Conservation (phyloP, 139 green algal species). For the Chlorella sp. region DNA sequence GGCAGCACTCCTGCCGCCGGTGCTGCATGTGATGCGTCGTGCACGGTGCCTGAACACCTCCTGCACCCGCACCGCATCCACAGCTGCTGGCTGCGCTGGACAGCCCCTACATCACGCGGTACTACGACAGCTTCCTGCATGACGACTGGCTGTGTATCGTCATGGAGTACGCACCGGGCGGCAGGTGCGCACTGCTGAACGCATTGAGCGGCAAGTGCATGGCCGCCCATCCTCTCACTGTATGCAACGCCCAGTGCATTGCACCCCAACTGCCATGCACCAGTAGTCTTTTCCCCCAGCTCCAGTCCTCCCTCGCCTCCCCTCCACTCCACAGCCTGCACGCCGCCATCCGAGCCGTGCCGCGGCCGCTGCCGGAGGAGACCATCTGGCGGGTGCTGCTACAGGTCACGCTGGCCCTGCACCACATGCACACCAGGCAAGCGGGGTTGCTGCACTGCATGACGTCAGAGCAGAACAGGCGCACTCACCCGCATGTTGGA, state of each 20-base stretch:
- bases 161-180: background rate
- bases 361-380: slow-evolving; percentile 1
- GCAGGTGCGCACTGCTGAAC: background rate
- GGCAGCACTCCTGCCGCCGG: background rate
- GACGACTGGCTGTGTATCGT: background rate
- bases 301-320: too few relatives aligned
- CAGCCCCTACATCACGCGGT: slow-evolving; percentile 10
- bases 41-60: background rate
- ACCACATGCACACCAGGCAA: slow-evolving; percentile 34
- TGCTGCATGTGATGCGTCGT: too few relatives aligned
- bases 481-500: too few relatives aligned
- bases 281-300: too few relatives aligned
- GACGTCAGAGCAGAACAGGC: too few relatives aligned
- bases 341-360: background rate
- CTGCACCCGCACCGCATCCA: background rate
- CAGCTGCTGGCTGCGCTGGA: slow-evolving; percentile 19
- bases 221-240: too few relatives aligned
- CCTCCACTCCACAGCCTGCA: background rate
- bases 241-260: too few relatives aligned
- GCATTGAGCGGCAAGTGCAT: background rate
- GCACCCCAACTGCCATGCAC: too few relatives aligned
- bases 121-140: slow-evolving; percentile 31
- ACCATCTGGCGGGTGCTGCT: slow-evolving; percentile 31
- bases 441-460: too few relatives aligned
- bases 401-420: slow-evolving; percentile 6